Base-by-base conservation (phyloP, 1,284 basidiomycete genomes). In the Cutaneotrichosporon cutaneum region DNA sequence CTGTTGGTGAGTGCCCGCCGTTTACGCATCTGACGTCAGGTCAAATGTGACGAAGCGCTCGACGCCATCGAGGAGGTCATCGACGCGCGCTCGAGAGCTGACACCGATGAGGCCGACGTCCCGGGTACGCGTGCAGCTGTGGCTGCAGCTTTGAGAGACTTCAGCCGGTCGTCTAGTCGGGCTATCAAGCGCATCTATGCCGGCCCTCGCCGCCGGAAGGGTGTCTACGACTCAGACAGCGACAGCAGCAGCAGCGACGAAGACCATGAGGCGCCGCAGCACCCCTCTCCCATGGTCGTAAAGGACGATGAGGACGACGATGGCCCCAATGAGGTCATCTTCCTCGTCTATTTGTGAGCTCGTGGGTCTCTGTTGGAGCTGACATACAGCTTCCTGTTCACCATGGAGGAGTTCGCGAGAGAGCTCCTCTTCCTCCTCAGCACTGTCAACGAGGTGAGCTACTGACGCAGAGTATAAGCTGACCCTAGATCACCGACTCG, bases 371-470 rank as follows among this genome's bases (percentile, higher is more conserved):
- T 21, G 21, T 1, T 0, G 2, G 30, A n/a, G 56, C 74, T 74
- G n/a, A 82, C 90, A 56, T 24, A n/a, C 66, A 94, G 92, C 80
- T 94, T 93, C 78, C 89, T 94, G 63, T 96, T 95, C 77, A 94
- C 92, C 0, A 78, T 95, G 48, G 92, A 96, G 77, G 94, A 96
- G 74, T 95, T 95, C 73, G 85, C 90, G 7, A 82, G 85, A 62
- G 94, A 96, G 75, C 80, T 94, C 52, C 82, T 89, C 48, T 87
- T 86, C 44, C 85, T 96, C 4, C 83, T 92, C 0, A 90, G 93
- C 71, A 88, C 90, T 0, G 89, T 94, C 83, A 82, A 85, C 56
- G 83, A 88, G 59, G 76, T 77, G 18, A 59, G 60, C 6, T 21
- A 0, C n/a, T 21, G 13, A 6, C 48, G 30, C n/a, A n/a, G n/a